phyloP scores from a whole-genome alignment of 306 rosid genomes.

The Sicyos baderoa region DNA sequence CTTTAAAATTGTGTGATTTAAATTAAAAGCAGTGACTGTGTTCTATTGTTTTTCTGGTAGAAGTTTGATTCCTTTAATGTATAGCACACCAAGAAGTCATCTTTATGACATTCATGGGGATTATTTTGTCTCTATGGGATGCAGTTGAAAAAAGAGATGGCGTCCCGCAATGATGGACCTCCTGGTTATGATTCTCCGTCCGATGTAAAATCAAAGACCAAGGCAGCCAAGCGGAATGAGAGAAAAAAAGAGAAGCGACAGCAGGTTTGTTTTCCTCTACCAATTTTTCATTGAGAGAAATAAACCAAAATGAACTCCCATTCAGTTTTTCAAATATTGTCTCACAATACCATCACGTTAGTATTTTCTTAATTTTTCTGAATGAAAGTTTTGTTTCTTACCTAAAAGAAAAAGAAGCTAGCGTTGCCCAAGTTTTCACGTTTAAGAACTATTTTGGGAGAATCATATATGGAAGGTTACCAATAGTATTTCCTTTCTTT shows the following conservation, averaged over 20 bases:
- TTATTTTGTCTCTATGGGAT: conserved; percentile 18
- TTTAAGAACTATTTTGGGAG: not conserved
- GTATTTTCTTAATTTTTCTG: too few relatives aligned
- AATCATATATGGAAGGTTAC: not conserved
- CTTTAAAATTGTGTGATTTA: not conserved
- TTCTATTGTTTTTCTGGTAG: conserved; percentile 2
- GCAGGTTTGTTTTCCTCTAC: conserved; percentile 40
- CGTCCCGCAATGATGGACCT: conserved; percentile 53
- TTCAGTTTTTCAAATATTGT: not conserved
- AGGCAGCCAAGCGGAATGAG: conserved; percentile 77
- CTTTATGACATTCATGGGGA: not conserved
- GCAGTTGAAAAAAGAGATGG: conserved; percentile 74
- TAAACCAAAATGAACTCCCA: not conserved
- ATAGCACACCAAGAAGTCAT: not conserved
- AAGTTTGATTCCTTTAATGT: not conserved
- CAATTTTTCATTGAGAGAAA: not conserved
- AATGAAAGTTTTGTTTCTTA: not conserved
- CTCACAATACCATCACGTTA: not conserved
- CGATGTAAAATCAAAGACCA: conserved; percentile 62
- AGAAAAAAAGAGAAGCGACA: conserved; percentile 87
- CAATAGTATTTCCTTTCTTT: not conserved
- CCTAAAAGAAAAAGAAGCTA: not conserved
- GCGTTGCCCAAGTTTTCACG: not conserved
- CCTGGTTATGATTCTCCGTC: conserved; percentile 55
- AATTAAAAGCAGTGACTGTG: not conserved